Base-by-base conservation (phyloP, 495 filamentous ascomycete genomes). In the Xylaria bambusicola region DNA sequence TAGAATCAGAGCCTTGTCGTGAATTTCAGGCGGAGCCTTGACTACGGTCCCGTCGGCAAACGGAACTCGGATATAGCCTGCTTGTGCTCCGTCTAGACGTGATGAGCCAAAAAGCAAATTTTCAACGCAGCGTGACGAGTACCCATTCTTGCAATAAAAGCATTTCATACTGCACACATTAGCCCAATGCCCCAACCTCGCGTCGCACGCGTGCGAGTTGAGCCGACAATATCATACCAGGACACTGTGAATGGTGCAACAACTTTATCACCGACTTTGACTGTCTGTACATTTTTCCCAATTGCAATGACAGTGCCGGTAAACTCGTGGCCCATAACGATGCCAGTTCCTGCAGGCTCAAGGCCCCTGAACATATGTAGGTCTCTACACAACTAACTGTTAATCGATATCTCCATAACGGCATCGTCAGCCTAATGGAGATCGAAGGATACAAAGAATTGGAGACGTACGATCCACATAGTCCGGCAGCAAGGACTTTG, bases 321-420 rank as follows among this genome's bases (percentile, higher is more conserved):
- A 65, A 96, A 94, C 70, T 98, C 88, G 62, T 91, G 88, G 58
- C 88, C 88, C 85, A 83, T 79, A 31, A 84, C 76, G 57, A 80
- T 78, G 15, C 74, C 79, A 0, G 75, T 64, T 2, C 47, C 42
- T 0, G 77, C 74, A 12, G 85, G 78, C 71, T 93, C 87, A 71
- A 91, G 83, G 54, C 92, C 93, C 31, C 94, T 87, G 75, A 88
- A 98, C 27, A 88, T 85, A 74, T 98, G 94, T 45, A 98, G 80
- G 64, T 97, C 94, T 67, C 91, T 96, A 47, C 62, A 53, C 31
- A 18, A 50, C 26, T 20, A 49, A 58, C 29, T n/a, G n/a, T n/a
- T 23, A 50, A 27, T 23, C 45, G 53, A 61, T 18, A 47, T 35
- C 21, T 21, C 51, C 20, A 57, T 49, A 45, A 50, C 54, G 33